Evolutionary conservation across 352 stramenopile genomes (phyloP), one percentile per base, ranked within the genome.

Genomic region (Phytopythium helicoides): DNA sequence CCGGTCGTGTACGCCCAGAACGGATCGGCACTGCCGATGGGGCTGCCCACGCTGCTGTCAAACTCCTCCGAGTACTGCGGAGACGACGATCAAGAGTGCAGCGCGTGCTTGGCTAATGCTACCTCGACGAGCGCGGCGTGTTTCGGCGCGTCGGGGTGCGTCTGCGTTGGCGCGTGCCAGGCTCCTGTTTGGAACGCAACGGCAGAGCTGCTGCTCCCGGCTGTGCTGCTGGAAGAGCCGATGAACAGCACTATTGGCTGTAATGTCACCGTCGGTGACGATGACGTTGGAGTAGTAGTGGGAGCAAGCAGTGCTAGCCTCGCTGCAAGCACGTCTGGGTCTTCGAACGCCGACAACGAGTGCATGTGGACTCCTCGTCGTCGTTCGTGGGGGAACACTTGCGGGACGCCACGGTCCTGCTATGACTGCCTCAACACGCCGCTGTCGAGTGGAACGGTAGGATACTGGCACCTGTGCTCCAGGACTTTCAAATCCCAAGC

Each of bases 31-130:
- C 16, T 51, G 11, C 7, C 15, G 18, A 51, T 51, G 44, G 28
- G n/a, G 7, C n/a, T 51, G 6, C 23, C 49, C 14, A 5, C 36
- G 8, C 37, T 56, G 22, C 26, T 48, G 11, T 12, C 40, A 8
- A 64, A 56, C 37, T 21, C 57, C 35, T 58, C 54, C 31, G 46
- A 52, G 2, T 87, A 87, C 56, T 87, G 76, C 36, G 68, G 66
- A 12, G 2, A n/a, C 2, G 54, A 67, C 42, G 76, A 87, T 47
- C 36, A 26, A 31, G 38, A 56, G 16, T 87, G 76, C 50, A 54
- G 40, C 25, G 57, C 40, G 1, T 87, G 76, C 36, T 55, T 66
- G 26, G 44, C 53, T 0, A 6, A 7, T 21, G 35, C 42, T 9
- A 33, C 33, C 10, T 40, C 64, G 16, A 57, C 50, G 19, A 74